phyloP scores from a whole-genome alignment of 2,329 filamentous ascomycete species.

The Talaromyces sp. region DNA sequence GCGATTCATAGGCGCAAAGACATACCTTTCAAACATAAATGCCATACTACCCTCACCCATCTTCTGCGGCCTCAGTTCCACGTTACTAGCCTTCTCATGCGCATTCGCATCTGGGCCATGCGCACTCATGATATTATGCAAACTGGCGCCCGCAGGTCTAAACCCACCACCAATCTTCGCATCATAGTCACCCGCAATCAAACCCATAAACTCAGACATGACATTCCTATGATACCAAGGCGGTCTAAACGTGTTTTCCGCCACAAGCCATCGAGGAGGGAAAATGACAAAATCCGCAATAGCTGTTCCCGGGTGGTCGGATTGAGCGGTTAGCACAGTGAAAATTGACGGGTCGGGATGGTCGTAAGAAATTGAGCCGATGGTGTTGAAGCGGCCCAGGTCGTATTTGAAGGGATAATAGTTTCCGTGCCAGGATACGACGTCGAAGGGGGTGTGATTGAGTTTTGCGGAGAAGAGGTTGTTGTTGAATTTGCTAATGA shows the following conservation, averaged over 20 bases:
- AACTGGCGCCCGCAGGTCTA: conserved; percentile 58
- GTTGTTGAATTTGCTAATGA: conserved; percentile 66
- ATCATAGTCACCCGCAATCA: conserved; percentile 61
- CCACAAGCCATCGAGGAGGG: conserved; percentile 62
- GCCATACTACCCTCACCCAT: conserved; percentile 60
- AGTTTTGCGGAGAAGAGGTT: conserved; percentile 64
- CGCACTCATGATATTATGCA: conserved; percentile 71
- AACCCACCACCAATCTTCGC: conserved; percentile 58
- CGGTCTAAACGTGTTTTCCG: conserved; percentile 58
- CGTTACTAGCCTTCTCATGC: conserved; percentile 54
- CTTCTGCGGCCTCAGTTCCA: conserved; percentile 54
- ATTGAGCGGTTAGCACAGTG: conserved; percentile 61
- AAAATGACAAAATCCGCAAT: conserved; percentile 65
- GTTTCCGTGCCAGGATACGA: conserved; percentile 76
- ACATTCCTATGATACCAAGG: conserved; percentile 65
- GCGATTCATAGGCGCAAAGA: neutral
- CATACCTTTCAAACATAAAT: conserved; percentile 61
- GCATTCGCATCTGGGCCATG: conserved; percentile 59
- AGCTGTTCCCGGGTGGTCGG: conserved; percentile 58
- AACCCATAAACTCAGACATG: conserved; percentile 65
- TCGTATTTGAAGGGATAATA: conserved; percentile 83
- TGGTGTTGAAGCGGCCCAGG: conserved; percentile 70
- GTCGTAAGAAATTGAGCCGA: conserved; percentile 70
- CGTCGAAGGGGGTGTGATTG: conserved; percentile 70
- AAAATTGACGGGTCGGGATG: conserved; percentile 78